These are phyloP conservation scores for Westerdykella ornata DNA, from an alignment of 2,329 filamentous ascomycete species.

Conservation along the genomic window DNA sequence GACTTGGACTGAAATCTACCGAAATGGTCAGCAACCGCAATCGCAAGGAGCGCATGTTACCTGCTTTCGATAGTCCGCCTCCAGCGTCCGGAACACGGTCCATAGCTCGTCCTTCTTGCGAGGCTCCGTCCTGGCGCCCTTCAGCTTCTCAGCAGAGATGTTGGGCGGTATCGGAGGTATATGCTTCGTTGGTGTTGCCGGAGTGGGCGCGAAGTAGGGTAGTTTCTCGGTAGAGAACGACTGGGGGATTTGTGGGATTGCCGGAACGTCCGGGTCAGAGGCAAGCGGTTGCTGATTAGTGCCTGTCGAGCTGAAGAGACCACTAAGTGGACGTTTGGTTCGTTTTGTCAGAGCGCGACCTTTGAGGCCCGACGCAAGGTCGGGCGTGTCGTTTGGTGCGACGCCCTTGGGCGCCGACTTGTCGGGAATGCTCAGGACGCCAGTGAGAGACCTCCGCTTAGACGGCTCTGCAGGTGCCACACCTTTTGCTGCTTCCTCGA, in stretches of 20 bases:
- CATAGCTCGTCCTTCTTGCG: constrained; percentile 64
- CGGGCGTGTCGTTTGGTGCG: constrained; percentile 9
- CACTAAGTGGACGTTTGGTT: constrained; percentile 31
- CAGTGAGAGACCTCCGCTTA: constrained; percentile 23
- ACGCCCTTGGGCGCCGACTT: constrained; percentile 18
- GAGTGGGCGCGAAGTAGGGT: constrained; percentile 31
- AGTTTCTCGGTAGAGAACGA: constrained; percentile 47
- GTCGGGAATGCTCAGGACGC: constrained; percentile 27
- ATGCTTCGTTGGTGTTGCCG: constrained; percentile 23
- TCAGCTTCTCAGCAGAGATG: constrained; percentile 38
- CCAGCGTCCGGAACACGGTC: constrained; percentile 60
- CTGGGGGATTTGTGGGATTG: constrained; percentile 40
- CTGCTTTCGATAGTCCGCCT: constrained; percentile 61
- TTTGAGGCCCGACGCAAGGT: constrained; percentile 7
- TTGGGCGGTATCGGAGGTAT: constrained; percentile 41
- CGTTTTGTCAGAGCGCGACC: constrained; percentile 29
- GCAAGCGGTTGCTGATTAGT: constrained; percentile 1
- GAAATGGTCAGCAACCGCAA: neutral
- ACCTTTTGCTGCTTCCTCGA: constrained; percentile 14
- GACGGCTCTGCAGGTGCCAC: constrained; percentile 12
- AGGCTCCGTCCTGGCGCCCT: constrained; percentile 33
- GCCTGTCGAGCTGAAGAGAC: constrained; percentile 24
- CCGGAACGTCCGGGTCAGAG: constrained; percentile 19
- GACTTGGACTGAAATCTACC: constrained; percentile 64
- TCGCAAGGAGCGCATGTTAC: constrained; percentile 11